These are phyloP conservation scores for Cytospora paraplurivora DNA, from an alignment of 2,329 filamentous ascomycete genomes.

Conservation along the genomic window DNA sequence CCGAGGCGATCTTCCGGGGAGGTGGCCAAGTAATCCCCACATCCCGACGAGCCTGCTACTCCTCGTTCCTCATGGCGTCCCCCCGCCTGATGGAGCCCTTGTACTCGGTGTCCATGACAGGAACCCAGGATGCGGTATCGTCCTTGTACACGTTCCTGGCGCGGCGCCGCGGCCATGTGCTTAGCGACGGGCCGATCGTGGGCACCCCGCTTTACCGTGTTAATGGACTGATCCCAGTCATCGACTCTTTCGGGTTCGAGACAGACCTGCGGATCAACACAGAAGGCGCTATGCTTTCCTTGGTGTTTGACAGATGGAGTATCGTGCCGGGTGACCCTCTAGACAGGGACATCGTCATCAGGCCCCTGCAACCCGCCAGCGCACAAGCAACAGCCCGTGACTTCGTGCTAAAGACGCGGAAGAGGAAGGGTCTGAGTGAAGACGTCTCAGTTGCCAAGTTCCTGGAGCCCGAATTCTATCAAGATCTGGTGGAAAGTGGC, in stretches of 20 bases:
- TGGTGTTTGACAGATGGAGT: slow-evolving; percentile 95
- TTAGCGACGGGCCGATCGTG: slow-evolving; percentile 91
- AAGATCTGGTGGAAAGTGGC: slow-evolving; percentile 83
- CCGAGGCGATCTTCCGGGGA: slow-evolving; percentile 90
- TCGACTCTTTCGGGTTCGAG: slow-evolving; percentile 97
- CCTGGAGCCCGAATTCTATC: slow-evolving; percentile 90
- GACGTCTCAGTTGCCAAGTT: slow-evolving; percentile 97
- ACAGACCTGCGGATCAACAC: slow-evolving; percentile 96
- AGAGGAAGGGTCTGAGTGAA: slow-evolving; percentile 91
- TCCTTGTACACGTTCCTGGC: slow-evolving; percentile 91
- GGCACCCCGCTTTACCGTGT: slow-evolving; percentile 94
- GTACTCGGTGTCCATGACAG: slow-evolving; percentile 90
- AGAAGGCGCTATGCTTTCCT: slow-evolving; percentile 84
- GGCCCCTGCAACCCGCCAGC: slow-evolving; percentile 83
- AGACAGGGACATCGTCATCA: slow-evolving; percentile 79
- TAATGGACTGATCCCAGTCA: slow-evolving; percentile 87
- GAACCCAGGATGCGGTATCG: slow-evolving; percentile 84
- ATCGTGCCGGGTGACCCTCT: slow-evolving; percentile 95
- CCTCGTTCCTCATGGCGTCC: slow-evolving; percentile 94
- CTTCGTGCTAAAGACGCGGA: slow-evolving; percentile 93
- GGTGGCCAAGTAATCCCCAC: slow-evolving; percentile 98
- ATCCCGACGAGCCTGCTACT: slow-evolving; percentile 88
- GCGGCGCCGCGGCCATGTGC: slow-evolving; percentile 84
- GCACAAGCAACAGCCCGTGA: slow-evolving; percentile 90
- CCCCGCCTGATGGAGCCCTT: slow-evolving; percentile 96